Conservation (phyloP, 2,329 filamentous ascomycete genomes). For the Aspergillus calidoustus region DNA sequence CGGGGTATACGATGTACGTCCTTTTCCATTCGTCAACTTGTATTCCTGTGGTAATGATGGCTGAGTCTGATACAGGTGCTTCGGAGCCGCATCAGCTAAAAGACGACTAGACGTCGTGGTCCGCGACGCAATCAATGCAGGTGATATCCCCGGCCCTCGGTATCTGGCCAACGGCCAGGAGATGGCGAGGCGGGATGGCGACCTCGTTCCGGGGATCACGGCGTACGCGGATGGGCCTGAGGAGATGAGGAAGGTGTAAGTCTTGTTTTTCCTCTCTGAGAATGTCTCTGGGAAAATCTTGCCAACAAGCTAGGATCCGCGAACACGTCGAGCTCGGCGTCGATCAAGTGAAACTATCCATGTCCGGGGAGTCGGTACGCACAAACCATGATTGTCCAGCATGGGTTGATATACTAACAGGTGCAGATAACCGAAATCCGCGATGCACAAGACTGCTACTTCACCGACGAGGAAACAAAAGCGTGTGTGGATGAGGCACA, state of each 20-base stretch:
- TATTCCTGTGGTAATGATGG: background rate
- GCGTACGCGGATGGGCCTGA: constrained; percentile 48
- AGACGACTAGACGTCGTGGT: constrained; percentile 53
- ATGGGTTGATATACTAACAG: background rate
- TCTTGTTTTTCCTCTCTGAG: no score
- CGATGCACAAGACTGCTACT: constrained; percentile 48
- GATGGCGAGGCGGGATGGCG: constrained; percentile 52
- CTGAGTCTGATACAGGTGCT: constrained; percentile 36
- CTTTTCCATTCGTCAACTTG: background rate
- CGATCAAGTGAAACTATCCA: constrained; percentile 50
- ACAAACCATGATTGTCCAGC: background rate
- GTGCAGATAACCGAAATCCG: constrained; percentile 27
- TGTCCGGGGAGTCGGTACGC: constrained; percentile 36
- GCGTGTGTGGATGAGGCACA: constrained; percentile 56
- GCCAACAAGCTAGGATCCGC: constrained; percentile 28
- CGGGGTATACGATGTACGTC: constrained; percentile 48
- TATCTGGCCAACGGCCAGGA: constrained; percentile 56
- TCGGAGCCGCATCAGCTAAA: constrained; percentile 54
- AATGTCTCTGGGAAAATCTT: no score
- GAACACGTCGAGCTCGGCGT: constrained; percentile 40
- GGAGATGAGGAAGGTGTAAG: constrained; percentile 41
- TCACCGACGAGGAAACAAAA: constrained; percentile 51
- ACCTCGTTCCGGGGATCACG: constrained; percentile 50
- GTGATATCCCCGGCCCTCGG: constrained; percentile 53
- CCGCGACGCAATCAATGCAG: constrained; percentile 55